A percentile compares a stretch with the other conserved stretches of the same genome.
Conservation (phyloP, 2,329 filamentous ascomycete genomes). For the Paracamarosporium sp. region DNA sequence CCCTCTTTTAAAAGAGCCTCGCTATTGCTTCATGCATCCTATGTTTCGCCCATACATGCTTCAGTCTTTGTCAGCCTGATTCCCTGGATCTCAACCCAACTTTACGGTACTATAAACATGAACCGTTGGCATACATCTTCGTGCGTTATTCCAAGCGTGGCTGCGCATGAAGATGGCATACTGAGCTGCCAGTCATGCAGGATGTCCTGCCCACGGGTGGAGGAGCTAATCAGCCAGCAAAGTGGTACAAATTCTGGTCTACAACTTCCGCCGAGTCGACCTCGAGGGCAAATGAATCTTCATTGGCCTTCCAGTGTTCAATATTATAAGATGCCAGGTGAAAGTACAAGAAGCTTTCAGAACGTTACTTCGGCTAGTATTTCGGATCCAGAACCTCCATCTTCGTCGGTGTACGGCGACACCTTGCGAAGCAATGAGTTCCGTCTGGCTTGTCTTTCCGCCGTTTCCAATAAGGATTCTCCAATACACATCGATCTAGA, state of each 20-base stretch:
- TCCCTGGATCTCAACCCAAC: no score
- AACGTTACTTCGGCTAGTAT: neutral
- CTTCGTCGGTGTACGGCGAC: constrained; percentile 1
- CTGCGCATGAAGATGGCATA: neutral
- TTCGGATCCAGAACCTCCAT: neutral
- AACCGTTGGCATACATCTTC: neutral
- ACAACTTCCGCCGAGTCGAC: constrained; percentile 10
- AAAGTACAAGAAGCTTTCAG: no score
- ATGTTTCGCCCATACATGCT: no score
- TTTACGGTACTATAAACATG: neutral
- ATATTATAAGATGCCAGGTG: constrained; percentile 4
- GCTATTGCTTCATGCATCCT: no score
- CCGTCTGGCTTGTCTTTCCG: constrained; percentile 9
- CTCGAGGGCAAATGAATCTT: constrained; percentile 10
- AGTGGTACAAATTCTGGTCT: neutral
- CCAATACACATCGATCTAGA: constrained; percentile 17
- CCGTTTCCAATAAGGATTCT: constrained; percentile 7
- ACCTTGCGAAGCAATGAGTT: constrained; percentile 2
- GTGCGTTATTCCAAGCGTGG: constrained; percentile 3
- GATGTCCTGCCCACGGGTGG: constrained; percentile 1
- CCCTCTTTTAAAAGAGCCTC: no score
- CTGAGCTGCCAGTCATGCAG: constrained; percentile 6
- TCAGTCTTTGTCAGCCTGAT: no score
- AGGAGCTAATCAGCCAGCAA: neutral
- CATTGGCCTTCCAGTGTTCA: constrained; percentile 11